These are phyloP conservation scores for Luzula sylvatica DNA, from an alignment of 176 grass and related monocot species.

Conservation along the genomic window DNA sequence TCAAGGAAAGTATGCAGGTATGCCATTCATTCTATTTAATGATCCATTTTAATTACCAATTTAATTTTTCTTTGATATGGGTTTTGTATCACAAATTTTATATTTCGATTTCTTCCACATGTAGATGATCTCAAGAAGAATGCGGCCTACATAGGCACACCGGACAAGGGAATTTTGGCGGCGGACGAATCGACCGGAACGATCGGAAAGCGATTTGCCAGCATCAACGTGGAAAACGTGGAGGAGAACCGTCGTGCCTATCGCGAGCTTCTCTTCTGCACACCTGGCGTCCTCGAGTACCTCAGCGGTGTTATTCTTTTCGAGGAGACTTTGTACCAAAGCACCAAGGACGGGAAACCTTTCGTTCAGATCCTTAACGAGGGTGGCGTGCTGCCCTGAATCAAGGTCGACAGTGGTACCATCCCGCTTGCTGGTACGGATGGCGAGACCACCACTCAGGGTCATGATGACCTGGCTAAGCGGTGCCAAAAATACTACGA, in stretches of 20 bases:
- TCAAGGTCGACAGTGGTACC: conserved; percentile 34
- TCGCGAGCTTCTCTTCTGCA: conserved; percentile 30
- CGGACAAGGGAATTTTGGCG: conserved; percentile 30
- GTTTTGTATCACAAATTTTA: too few relatives aligned
- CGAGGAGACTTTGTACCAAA: conserved; percentile 29
- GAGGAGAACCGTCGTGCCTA: conserved; percentile 29
- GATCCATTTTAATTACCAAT: too few relatives aligned
- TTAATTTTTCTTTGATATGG: too few relatives aligned
- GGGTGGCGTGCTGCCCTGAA: conserved; percentile 14
- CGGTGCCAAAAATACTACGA: conserved; percentile 30
- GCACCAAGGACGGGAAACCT: conserved; percentile 21
- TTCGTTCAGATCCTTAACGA: conserved; percentile 17
- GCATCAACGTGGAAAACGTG: conserved; percentile 30
- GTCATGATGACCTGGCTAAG: conserved; percentile 18
- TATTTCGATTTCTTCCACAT: not conserved
- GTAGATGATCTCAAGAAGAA: conserved; percentile 31
- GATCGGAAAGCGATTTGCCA: conserved; percentile 25
- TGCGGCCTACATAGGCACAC: conserved; percentile 24
- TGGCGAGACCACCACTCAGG: conserved; percentile 30
- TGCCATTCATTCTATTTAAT: too few relatives aligned
- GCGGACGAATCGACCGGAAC: conserved; percentile 30
- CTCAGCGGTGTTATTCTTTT: conserved; percentile 27
- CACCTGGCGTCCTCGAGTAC: conserved; percentile 17
- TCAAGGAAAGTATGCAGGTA: too few relatives aligned
- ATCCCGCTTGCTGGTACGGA: conserved; percentile 27